Conservation (phyloP, 2,329 filamentous ascomycete species). For the Parafenestella ontariensis region DNA sequence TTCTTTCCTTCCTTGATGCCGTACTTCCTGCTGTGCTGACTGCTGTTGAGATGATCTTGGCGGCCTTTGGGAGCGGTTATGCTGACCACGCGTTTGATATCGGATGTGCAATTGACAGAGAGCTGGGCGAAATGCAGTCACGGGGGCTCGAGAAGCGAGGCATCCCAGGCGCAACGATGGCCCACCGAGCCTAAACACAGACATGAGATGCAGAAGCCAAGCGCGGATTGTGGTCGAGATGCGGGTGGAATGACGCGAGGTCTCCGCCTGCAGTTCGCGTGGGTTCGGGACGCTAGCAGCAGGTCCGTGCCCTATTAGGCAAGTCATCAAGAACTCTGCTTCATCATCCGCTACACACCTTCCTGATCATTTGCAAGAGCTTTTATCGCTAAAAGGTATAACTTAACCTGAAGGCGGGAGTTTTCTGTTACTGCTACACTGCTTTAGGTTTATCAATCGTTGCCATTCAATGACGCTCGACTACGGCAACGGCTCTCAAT, state of each 20-base stretch:
- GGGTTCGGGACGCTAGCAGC: constrained; percentile 3
- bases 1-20: constrained; percentile 7
- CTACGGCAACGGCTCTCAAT: not conserved
- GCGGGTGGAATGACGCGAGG: constrained; percentile 10
- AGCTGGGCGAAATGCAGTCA: not conserved
- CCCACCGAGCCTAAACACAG: constrained; percentile 4
- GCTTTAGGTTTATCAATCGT: too few relatives aligned
- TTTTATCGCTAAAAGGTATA: too few relatives aligned
- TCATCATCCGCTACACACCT: not conserved
- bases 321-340: not conserved
- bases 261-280: constrained; percentile 12
- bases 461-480: too few relatives aligned
- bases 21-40: constrained; percentile 9
- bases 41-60: constrained; percentile 9
- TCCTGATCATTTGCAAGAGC: not conserved
- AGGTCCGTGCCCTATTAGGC: constrained; percentile 6
- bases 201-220: constrained; percentile 11
- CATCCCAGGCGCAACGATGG: constrained; percentile 7
- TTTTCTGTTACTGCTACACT: too few relatives aligned
- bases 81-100: constrained; percentile 9
- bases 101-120: constrained; percentile 4
- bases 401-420: too few relatives aligned
- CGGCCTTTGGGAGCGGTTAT: constrained; percentile 5
- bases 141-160: not conserved
- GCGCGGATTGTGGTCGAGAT: constrained; percentile 5